Evolutionary conservation across 2,329 filamentous ascomycete species (phyloP).

Genomic region (Talaromyces pinophilus): DNA sequence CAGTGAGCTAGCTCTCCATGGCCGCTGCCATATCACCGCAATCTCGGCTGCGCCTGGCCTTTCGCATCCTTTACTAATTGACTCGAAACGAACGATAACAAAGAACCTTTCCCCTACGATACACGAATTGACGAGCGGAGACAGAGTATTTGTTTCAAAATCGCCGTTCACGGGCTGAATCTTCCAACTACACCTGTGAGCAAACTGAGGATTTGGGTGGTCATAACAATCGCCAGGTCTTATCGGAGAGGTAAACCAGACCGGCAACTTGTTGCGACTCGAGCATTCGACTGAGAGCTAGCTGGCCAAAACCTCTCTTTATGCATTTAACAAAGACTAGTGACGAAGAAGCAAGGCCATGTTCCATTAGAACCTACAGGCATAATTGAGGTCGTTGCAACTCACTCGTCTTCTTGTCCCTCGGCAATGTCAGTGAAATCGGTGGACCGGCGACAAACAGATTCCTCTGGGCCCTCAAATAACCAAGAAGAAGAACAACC

Average conservation of each 20-base stretch:
- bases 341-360: slow-evolving; percentile 18
- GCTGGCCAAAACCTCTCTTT: background rate
- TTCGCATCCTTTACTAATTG: slow-evolving; percentile 11
- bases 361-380: background rate
- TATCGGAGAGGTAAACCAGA: background rate
- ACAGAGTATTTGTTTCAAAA: background rate
- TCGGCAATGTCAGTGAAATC: slow-evolving; percentile 45
- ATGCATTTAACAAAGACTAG: slow-evolving; percentile 11
- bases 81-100: slow-evolving; percentile 11
- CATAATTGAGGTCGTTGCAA: slow-evolving; percentile 9
- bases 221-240: slow-evolving; percentile 4
- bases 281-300: background rate
- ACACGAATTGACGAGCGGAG: background rate
- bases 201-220: background rate
- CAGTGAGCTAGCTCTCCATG: slow-evolving; percentile 20
- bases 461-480: slow-evolving; percentile 27
- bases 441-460: slow-evolving; percentile 32
- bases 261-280: slow-evolving; percentile 3
- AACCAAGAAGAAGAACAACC: slow-evolving; percentile 25
- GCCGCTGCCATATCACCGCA: slow-evolving; percentile 18
- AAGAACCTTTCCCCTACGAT: slow-evolving; percentile 5
- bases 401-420: slow-evolving; percentile 13
- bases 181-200: background rate
- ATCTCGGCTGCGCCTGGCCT: slow-evolving; percentile 20
- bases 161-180: background rate